Base-by-base conservation (phyloP, 108 stramenopile species). In the Thalassiosira profunda region DNA sequence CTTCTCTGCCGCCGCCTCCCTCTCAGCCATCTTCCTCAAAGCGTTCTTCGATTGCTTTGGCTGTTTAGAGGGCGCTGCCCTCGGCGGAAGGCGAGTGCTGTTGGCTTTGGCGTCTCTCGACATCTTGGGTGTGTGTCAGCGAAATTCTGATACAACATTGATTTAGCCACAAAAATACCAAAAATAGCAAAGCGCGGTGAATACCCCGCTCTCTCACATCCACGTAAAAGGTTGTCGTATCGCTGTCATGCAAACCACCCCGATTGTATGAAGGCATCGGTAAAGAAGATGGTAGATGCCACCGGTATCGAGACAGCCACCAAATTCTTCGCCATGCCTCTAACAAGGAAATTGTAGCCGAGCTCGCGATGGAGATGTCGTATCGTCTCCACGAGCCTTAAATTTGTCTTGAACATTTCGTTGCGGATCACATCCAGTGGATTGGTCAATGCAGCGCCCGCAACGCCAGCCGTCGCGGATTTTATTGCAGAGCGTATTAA, bases 321-420 rank as follows among this genome's bases (percentile, higher is more conserved):
- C 63, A 98, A 70, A 60, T 99, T 99, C 86, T 97, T 98, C 35
- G 79, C 91, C 74, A 98, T 85, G 1, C 97, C 97, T 37, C 97
- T 67, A 3, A 79, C 47, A 31, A 90, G 45, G 60, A 91, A 92
- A 8, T 59, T 65, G 55, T 65, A 81, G 26, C 89, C 92, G 36
- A 84, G 38, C 53, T 88, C 81, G 49, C 84, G 80, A 10, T 81
- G 61, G 25, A 96, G 67, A 4, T 54, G 58, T 12, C 65, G 78
- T 5, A 92, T 57, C 0, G 92, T 83, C 20, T 82, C 72, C 4
- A 76, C 15, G 5, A 99, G 62, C 11, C 83, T 43, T 45, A 80
- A 67, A 72, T 98, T 92, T 20, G 95, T 95, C 73, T 99, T 99
- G 85, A 99, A 99, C 94, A 98, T 98, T 84, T 99, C 98, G 69